Conservation (phyloP, 2,329 filamentous ascomycete species). For the Apiospora hydei region DNA sequence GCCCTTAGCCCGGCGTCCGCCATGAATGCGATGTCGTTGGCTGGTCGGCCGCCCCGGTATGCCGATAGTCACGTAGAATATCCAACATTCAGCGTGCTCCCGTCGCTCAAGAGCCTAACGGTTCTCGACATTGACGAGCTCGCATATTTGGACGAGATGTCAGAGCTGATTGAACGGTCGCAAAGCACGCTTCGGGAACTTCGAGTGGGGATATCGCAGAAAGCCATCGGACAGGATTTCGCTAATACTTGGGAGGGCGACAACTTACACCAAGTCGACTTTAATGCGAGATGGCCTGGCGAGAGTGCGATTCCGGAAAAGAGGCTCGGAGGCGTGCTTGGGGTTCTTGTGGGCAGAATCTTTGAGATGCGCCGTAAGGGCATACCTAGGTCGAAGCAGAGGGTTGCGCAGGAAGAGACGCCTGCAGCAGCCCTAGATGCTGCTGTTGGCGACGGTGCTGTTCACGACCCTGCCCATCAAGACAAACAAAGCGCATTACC, state of each 20-base stretch:
- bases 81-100: slow-evolving; percentile 80
- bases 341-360: slow-evolving; percentile 71
- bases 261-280: slow-evolving; percentile 69
- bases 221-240: slow-evolving; percentile 57
- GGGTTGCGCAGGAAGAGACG: slow-evolving; percentile 8
- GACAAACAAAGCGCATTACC: neutral
- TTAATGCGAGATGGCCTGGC: slow-evolving; percentile 62
- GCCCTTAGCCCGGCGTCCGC: slow-evolving; percentile 31
- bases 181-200: slow-evolving; percentile 72
- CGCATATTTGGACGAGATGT: slow-evolving; percentile 85
- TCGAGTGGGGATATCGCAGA: slow-evolving; percentile 72
- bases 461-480: neutral
- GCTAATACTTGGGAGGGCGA: slow-evolving; percentile 68
- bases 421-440: neutral
- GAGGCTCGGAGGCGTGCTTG: slow-evolving; percentile 72
- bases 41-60: slow-evolving; percentile 52
- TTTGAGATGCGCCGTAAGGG: slow-evolving; percentile 57
- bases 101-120: slow-evolving; percentile 75
- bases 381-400: slow-evolving; percentile 10
- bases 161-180: slow-evolving; percentile 76
- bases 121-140: slow-evolving; percentile 84
- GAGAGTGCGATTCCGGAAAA: slow-evolving; percentile 66
- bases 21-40: slow-evolving; percentile 33
- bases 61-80: slow-evolving; percentile 72
- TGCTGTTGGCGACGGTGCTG: neutral